phyloP scores from a whole-genome alignment of 768 basidiomycete genomes.

The Boletellus sp. region DNA sequence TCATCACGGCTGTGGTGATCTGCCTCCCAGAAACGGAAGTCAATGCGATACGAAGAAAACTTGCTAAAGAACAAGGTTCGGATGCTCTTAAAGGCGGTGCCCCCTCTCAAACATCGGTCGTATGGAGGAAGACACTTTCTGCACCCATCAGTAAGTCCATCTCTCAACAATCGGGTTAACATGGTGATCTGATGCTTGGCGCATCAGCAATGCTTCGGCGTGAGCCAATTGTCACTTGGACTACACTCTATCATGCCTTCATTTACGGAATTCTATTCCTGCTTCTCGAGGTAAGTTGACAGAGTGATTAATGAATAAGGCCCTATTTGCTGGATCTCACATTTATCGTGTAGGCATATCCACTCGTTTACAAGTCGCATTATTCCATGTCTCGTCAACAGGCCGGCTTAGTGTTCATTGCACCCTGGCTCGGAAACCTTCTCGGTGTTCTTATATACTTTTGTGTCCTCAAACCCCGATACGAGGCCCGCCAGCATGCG shows the following conservation, averaged over 20 bases:
- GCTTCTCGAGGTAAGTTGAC: constrained; percentile 21
- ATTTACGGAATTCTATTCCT: constrained; percentile 28
- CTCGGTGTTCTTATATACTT: constrained; percentile 24
- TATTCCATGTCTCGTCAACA: constrained; percentile 23
- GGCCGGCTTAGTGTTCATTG: constrained; percentile 20
- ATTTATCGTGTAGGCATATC: constrained; percentile 12
- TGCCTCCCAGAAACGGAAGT: constrained; percentile 23
- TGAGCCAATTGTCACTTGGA: constrained; percentile 28
- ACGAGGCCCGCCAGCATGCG: constrained; percentile 14
- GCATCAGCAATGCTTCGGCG: constrained; percentile 20
- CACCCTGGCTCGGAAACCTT: constrained; percentile 23
- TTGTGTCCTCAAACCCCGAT: constrained; percentile 18
- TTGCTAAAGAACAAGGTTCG: constrained; percentile 2
- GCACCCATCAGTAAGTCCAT: constrained; percentile 16
- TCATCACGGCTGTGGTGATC: constrained; percentile 14
- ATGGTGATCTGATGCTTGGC: background rate
- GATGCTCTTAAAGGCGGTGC: background rate
- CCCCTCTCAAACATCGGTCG: background rate
- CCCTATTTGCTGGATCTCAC: background rate
- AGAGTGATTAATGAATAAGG: background rate
- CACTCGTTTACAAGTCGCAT: constrained; percentile 17
- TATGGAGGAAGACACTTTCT: constrained; percentile 14
- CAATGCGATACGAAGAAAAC: constrained; percentile 14
- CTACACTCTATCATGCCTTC: constrained; percentile 27
- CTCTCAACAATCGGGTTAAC: background rate